Evolutionary conservation across 2,329 filamentous ascomycete species (phyloP), one percentile per base, ranked within the genome.

Genomic region (Fusarium mexicanum): DNA sequence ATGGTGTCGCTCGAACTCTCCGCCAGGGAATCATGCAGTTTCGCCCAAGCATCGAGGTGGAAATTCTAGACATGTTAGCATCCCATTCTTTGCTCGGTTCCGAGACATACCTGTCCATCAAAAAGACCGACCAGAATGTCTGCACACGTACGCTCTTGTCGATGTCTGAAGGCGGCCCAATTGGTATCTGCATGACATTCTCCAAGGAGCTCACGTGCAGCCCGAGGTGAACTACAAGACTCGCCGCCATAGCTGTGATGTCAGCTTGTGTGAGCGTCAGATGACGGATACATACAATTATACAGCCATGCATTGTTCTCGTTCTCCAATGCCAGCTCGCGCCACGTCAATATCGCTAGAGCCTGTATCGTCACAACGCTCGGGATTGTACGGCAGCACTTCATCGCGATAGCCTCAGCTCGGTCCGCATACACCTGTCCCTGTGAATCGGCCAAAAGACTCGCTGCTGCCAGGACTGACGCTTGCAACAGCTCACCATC

Each of bases 271-370:
- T 22, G 4, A 11, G n/a, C 5, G 7, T 11, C 5, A 18, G 43
- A 26, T 41, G 20, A 33, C 12, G 5, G 29, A 14, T 22, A 48
- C 41, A 8, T 62, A 62, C 50, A 62, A 4, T 62, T 46, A 14
- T 62, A 62, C 6, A 62, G 17, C 60, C 60, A 57, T 10, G 60
- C 60, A 29, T 57, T 62, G 18, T 26, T 62, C 17, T 62, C 60
- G 5, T 57, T 62, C 1, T 62, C 60, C 18, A 62, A n/a, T 10
- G 48, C 60, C 8, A 62, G 8, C 17, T 62, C 60, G 24, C 48
- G 40, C 50, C 60, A 57, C 13, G 48, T 38, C n/a, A 62, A 33
- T 37, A 57, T 31, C 3, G 50, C 31, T 9, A 62, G 40, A 44
- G 50, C 37, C 9, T 57, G 50, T 37, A 29, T 12, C 22, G 60